phyloP scores from a whole-genome alignment of 148 eudicot species.

The Tetragonia tetragonoides region DNA sequence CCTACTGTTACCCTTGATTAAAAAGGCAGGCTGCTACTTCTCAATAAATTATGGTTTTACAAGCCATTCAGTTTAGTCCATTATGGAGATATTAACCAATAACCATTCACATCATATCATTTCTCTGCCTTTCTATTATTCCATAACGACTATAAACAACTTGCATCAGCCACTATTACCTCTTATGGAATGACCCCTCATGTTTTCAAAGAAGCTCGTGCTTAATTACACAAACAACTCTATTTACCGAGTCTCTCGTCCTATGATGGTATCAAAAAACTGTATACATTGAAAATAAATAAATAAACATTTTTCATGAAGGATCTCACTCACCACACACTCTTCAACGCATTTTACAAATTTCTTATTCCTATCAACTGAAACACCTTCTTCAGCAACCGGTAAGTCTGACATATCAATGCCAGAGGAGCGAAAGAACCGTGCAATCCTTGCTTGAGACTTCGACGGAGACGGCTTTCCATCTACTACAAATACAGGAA shows the following conservation, averaged over 20 bases:
- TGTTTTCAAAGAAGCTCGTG: background rate
- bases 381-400: constrained; percentile 52
- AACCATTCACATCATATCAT: background rate
- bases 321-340: constrained; percentile 64
- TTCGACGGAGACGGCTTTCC: constrained; percentile 85
- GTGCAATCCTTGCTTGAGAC: constrained; percentile 70
- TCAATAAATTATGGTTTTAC: background rate
- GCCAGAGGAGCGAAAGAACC: constrained; percentile 68
- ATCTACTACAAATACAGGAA: constrained; percentile 84
- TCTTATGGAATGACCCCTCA: background rate
- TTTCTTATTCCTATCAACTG: constrained; percentile 61
- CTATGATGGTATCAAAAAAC: background rate
- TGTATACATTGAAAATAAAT: too few species aligned
- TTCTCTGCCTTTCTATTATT: background rate
- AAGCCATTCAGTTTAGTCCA: too few species aligned
- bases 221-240: background rate
- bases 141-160: background rate
- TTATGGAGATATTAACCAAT: background rate
- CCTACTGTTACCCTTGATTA: background rate
- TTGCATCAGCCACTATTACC: background rate
- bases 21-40: background rate
- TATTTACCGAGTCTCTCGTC: background rate
- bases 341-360: constrained; percentile 69
- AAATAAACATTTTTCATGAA: background rate
- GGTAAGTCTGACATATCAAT: constrained; percentile 50